Base-by-base conservation (phyloP, 2,329 filamentous ascomycete species). In the Stagonosporopsis cucurbitacearum region DNA sequence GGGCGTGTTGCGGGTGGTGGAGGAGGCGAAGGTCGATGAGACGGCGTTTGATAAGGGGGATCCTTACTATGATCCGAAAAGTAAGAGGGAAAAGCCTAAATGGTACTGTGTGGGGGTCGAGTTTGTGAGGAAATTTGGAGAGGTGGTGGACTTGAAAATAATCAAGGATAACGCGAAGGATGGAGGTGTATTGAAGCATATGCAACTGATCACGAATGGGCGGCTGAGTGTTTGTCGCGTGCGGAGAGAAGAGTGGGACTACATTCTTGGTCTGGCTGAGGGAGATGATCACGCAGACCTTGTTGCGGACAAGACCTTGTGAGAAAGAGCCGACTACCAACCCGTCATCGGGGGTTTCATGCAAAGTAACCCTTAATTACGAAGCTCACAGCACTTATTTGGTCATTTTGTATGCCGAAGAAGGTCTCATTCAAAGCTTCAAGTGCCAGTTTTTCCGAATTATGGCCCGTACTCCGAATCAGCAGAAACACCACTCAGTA, bases 81-180 rank as follows among this genome's bases (percentile, higher is more conserved):
- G 90, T 1, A 87, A 84, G 62, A 80, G 84, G 50, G 81, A 85
- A 2, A 84, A 88, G 46, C 89, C 89, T 0, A 91, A 87, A 67
- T 99, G 95, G 95, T 91, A 88, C 49, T 84, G 95, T 17, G 95
- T 98, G 1, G 90, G 96, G 58, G 94, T 98, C 43, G 84, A 88
- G 67, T 97, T 96, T 73, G 86, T 89, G 54, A 87, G 86, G 72
- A 97, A 96, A 76, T 92, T 98, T 65, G 80, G 81, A 1, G 81
- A 86, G 13, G 84, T 87, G 0, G 84, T 98, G 53, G 83, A 83
- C 5, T 82, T 97, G 47, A 84, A 85, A 59, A 87, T 91, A 63
- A 82, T 97, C 40, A 88, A 90, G 50, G 82, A 84, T 32, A 81
- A 88, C 67, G 85, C 85, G 1, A 60, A 43, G 6, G 79, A 81